A percentile compares a stretch with the other conserved stretches of the same genome.
These are phyloP conservation scores for Phycomyces blakesleeanus DNA, from an alignment of 192 early-diverging fungal genomes.

Conservation along the genomic window DNA sequence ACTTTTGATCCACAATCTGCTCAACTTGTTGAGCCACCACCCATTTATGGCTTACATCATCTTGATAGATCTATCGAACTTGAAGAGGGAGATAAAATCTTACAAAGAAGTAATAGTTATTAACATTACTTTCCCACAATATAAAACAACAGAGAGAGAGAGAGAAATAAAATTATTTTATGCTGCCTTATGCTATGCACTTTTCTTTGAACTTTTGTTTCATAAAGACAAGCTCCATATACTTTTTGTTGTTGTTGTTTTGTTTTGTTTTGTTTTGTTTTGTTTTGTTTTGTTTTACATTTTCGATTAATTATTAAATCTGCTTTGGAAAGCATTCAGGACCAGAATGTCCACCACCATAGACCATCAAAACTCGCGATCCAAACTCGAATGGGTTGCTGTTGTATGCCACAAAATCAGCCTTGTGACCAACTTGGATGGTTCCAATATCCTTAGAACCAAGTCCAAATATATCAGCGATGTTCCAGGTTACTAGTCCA, in stretches of 20 bases:
- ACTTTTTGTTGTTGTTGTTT: neutral
- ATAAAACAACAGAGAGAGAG: neutral
- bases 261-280: too few relatives aligned
- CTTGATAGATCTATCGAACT: neutral
- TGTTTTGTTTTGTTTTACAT: too few relatives aligned
- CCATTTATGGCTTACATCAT: neutral
- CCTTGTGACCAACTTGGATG: conserved; percentile 21
- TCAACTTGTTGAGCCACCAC: neutral
- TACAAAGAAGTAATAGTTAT: neutral
- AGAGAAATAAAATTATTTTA: neutral
- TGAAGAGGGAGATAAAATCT: neutral
- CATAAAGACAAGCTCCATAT: neutral
- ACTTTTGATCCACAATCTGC: neutral
- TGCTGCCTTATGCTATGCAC: neutral
- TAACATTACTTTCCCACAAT: neutral
- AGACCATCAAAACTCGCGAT: conserved; percentile 52
- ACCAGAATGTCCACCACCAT: conserved; percentile 48
- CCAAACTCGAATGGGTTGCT: conserved; percentile 66
- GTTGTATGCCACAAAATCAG: conserved; percentile 63
- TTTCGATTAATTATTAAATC: neutral
- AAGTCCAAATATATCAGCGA: conserved; percentile 65
- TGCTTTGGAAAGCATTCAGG: conserved; percentile 17
- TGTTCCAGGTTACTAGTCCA: conserved; percentile 74
- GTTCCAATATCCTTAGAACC: conserved; percentile 10
- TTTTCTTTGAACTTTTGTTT: neutral